Evolutionary conservation across 208 protist species (phyloP).

Genomic region (Wallacemonas collosoma): DNA sequence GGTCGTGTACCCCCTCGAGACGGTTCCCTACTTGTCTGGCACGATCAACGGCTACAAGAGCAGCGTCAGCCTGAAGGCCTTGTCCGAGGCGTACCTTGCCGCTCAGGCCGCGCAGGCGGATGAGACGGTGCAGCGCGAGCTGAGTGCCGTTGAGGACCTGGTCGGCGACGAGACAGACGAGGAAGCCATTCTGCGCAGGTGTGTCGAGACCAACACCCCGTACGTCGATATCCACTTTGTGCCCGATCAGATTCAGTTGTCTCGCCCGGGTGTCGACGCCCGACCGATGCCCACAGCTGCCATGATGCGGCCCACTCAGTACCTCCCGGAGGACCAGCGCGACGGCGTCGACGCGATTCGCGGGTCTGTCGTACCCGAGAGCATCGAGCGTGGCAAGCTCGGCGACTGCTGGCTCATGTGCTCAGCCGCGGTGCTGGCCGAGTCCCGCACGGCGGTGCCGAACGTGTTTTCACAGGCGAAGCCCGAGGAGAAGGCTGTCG

Average conservation of each 20-base stretch:
- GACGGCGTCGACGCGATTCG: constrained; percentile 27
- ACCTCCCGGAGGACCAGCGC: constrained; percentile 21
- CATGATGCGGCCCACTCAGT: constrained; percentile 35
- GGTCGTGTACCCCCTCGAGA: constrained; percentile 64
- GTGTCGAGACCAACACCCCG: constrained; percentile 27
- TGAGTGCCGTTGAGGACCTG: constrained; percentile 19
- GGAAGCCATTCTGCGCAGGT: constrained; percentile 38
- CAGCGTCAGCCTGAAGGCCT: constrained; percentile 31
- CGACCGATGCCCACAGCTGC: constrained; percentile 42
- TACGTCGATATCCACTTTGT: constrained; percentile 57
- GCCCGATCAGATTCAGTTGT: constrained; percentile 29
- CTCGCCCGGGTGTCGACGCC: constrained; percentile 35
- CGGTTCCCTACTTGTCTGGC: constrained; percentile 43
- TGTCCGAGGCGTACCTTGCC: constrained; percentile 35
- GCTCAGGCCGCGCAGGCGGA: constrained; percentile 19
- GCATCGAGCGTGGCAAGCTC: constrained; percentile 54
- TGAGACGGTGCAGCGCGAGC: constrained; percentile 15
- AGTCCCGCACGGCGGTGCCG: constrained; percentile 30
- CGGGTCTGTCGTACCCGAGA: constrained; percentile 43
- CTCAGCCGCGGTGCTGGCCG: constrained; percentile 43
- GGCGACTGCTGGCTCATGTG: constrained; percentile 72
- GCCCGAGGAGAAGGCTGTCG: constrained; percentile 34
- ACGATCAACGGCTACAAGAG: constrained; percentile 37
- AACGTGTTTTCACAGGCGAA: constrained; percentile 24
- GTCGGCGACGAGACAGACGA: constrained; percentile 38